Evolutionary conservation across 208 protist genomes (phyloP), one percentile per base, ranked within the genome.

Genomic region (Trypanosoma rangeli): DNA sequence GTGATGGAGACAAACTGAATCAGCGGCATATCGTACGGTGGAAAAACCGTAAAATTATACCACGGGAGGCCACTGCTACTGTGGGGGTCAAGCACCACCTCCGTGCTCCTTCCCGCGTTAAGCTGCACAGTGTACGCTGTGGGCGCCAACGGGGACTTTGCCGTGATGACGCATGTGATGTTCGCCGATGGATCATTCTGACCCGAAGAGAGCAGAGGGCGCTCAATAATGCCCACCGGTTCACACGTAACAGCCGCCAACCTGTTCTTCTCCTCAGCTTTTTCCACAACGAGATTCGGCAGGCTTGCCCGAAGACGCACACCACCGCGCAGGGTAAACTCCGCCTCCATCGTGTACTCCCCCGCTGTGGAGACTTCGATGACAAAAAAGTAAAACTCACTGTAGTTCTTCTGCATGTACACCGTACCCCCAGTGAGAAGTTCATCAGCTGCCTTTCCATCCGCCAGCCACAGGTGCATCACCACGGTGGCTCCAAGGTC

Each of bases 41-140:
- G 80, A 13, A 82, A 77, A 8, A 92, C 90, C 44, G 67, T 78
- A 67, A 96, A 96, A 12, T 33, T 50, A 67, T 87, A 96, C 39
- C 49, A 65, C 22, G 80, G 72, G n/a, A 79, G 56, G 12, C 79
- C 79, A 42, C 65, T 52, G 20, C 74, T 80, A 16, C 76, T 77
- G 57, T 68, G 13, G 20, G 46, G 73, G 46, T 64, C 73, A 42
- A 65, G 29, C 5, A 68, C 58, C 26, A 83, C 78, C 18, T 63
- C 24, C 12, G 83, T 86, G 13, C 70, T 74, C 37, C 55, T 85
- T 26, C 90, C 90, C 8, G 76, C 73, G 74, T 76, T 91, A n/a
- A 85, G 29, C 39, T 69, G 15, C 13, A 94, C 79, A 8, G 57
- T 83, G 76, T 88, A 96, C 52, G 13, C 57, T 46, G 20, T 73